Conservation (phyloP, 2,329 filamentous ascomycete species). For the Orbilia oligospora region DNA sequence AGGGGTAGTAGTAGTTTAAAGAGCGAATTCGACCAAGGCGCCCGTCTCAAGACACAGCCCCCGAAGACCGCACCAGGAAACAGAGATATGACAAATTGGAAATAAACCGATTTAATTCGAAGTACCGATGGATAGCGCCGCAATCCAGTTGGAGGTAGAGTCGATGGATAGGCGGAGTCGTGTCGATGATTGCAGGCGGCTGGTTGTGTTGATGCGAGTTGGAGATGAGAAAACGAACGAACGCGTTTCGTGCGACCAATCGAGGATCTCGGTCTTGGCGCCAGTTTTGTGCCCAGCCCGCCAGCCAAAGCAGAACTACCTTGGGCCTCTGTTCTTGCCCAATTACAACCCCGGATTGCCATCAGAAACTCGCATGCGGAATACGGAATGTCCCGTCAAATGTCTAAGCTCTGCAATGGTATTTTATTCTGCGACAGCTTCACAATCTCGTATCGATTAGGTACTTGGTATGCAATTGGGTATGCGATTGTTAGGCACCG, state of each 20-base stretch:
- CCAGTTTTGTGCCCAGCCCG: background rate
- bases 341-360: conserved; percentile 3
- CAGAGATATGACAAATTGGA: background rate
- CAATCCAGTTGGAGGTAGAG: background rate
- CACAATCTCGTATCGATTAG: conserved; percentile 5
- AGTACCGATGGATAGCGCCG: background rate
- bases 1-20: background rate
- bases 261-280: conserved; percentile 13
- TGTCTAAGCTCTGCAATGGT: background rate
- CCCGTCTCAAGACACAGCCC: background rate
- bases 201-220: conserved; percentile 36
- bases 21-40: conserved; percentile 11
- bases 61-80: background rate
- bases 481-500: background rate
- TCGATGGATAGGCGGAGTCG: conserved; percentile 20
- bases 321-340: too few relatives aligned
- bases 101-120: background rate
- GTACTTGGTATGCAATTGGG: background rate
- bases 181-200: conserved; percentile 36
- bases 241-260: conserved; percentile 53
- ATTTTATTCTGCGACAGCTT: background rate
- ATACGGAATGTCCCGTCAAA: background rate
- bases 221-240: conserved; percentile 50
- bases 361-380: background rate
- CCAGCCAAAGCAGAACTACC: too few relatives aligned